Base-by-base conservation (phyloP, 768 basidiomycete species). In the Macrocybe gigantea region DNA sequence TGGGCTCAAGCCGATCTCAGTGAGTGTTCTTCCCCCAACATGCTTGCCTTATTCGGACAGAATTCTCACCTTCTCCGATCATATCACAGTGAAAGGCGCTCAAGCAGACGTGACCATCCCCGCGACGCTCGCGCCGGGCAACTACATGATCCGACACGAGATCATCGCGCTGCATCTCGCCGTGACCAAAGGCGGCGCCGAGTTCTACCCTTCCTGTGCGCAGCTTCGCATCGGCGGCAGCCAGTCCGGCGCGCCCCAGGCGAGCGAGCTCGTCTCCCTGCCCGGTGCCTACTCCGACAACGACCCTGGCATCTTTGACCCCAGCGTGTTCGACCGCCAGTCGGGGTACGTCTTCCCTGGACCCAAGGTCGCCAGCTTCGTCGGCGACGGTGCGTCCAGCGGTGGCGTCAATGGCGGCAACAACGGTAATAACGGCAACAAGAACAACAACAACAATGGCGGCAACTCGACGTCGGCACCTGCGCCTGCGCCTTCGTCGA, bases 191-290 rank as follows among this genome's bases (percentile, higher is more conserved):
- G 80, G 81, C 5, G 85, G 84, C 13, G 88, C 85, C 1, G 88
- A 92, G 64, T 91, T 89, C 64, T 92, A 92, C 61, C 82, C 85
- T 0, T 77, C 78, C 29, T 92, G 88, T 62, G 70, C 75, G 2
- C 75, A 82, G 63, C 59, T 85, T 51, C 65, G 60, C 35, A 62
- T 90, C 34, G 65, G 71, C 2, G 85, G 87, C 8, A 73, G 66
- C 44, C 73, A 73, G 39, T 73, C 71, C 1, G 82, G 77, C 10
- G 60, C 51, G 1, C 81, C 83, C 3, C 56, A 60, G 0, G 15
- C 63, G 4, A 64, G 57, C 50, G 77, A 83, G 42, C 78, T 80
- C 33, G 85, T 85, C 36, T 70, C 65, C 33, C 71, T 90, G 49
- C 88, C 88, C 1, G 88, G 88, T 15, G 87, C 77, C 12, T 91